Evolutionary conservation across 768 basidiomycete species (phyloP).

Genomic region (Suillus weaverae): DNA sequence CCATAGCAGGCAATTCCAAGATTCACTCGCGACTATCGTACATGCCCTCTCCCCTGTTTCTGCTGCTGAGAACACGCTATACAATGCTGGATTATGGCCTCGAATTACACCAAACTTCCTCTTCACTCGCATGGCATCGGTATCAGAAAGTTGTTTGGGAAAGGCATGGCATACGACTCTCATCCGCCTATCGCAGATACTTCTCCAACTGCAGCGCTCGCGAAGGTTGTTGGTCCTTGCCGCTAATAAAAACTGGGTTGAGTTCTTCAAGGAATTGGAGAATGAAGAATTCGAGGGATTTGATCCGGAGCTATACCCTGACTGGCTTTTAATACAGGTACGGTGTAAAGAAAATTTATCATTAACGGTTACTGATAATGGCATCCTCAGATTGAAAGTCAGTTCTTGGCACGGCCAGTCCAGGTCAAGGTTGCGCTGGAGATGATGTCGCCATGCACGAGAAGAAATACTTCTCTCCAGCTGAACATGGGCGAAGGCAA

Average conservation of each 20-base stretch:
- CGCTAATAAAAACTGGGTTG: constrained; percentile 25
- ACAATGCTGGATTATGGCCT: constrained; percentile 38
- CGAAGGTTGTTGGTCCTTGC: constrained; percentile 34
- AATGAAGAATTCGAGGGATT: constrained; percentile 26
- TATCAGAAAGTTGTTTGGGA: constrained; percentile 17
- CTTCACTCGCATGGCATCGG: constrained; percentile 31
- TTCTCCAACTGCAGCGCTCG: constrained; percentile 38
- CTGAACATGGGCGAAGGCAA: constrained; percentile 67
- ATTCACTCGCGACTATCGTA: constrained; percentile 1
- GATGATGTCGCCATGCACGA: constrained; percentile 45
- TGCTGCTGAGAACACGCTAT: constrained; percentile 18
- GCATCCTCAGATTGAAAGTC: constrained; percentile 41
- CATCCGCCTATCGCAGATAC: constrained; percentile 26
- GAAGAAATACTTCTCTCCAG: constrained; percentile 42
- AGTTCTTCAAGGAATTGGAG: constrained; percentile 29
- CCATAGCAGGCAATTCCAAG: constrained; percentile 10
- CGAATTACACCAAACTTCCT: constrained; percentile 32
- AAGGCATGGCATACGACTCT: constrained; percentile 33
- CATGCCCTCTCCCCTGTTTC: constrained; percentile 16
- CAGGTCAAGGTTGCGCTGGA: constrained; percentile 43
- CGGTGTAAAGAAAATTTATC: background rate
- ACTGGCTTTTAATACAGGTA: constrained; percentile 50
- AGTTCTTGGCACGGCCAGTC: constrained; percentile 43
- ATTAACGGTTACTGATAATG: background rate
- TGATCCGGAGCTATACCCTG: constrained; percentile 25